phyloP scores from a whole-genome alignment of 2,329 filamentous ascomycete genomes.

The Sporothrix pallida region DNA sequence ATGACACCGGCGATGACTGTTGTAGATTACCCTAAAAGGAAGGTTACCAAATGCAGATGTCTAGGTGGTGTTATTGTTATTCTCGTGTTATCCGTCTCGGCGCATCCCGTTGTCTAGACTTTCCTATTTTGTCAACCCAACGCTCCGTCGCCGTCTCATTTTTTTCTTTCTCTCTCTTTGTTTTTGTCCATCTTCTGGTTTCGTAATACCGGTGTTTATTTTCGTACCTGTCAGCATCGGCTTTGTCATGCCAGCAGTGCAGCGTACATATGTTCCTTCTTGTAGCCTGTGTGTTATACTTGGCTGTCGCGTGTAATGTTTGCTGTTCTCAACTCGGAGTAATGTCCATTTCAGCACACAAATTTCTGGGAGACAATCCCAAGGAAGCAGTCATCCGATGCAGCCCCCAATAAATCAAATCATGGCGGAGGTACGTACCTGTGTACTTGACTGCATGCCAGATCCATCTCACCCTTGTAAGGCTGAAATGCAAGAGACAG shows the following conservation, averaged over 20 bases:
- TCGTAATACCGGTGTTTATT: background rate
- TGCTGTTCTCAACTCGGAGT: background rate
- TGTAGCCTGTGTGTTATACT: background rate
- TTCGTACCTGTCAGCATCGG: background rate
- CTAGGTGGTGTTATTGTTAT: too few relatives aligned
- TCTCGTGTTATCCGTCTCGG: background rate
- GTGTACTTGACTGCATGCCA: background rate
- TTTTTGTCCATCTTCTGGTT: background rate
- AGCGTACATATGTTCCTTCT: too few relatives aligned
- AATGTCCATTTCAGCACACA: background rate
- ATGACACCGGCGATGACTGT: too few relatives aligned
- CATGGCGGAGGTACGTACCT: too few relatives aligned
- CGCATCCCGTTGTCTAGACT: background rate
- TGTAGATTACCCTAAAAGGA: too few relatives aligned
- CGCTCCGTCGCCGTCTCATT: background rate
- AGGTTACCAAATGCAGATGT: too few relatives aligned
- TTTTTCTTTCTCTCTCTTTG: background rate
- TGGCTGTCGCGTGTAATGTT: background rate
- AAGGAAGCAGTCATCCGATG: background rate
- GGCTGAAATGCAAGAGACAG: conserved; percentile 5
- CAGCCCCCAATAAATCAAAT: background rate
- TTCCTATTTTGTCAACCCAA: background rate
- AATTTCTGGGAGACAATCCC: background rate
- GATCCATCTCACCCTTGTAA: conserved; percentile 17
- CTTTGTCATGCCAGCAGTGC: background rate